Base-by-base conservation (phyloP, 139 green algal species). In the Pycnococcus provasolii region DNA sequence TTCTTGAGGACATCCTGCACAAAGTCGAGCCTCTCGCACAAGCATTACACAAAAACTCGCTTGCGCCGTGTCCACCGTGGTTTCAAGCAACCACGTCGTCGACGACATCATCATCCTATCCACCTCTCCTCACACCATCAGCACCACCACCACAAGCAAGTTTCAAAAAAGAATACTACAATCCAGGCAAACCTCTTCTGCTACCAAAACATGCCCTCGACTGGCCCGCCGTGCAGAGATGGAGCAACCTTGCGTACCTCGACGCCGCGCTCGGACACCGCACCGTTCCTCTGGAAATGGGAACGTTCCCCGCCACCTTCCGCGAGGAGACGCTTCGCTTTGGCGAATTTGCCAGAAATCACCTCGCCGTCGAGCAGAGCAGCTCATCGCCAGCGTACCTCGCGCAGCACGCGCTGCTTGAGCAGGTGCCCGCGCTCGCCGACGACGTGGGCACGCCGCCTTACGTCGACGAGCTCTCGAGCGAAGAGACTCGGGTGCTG, bases 351-450 rank as follows among this genome's bases (percentile, higher is more conserved):
- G 42, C 62, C 39, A 42, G 45, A 8, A 42, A 62, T 45, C 40
- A 64, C 39, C 40, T 71, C 1, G 41, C 37, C 58, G 42, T 50
- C 26, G 41, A 48, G 6, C 5, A 48, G 40, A 9, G 58, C 5
- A 44, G 43, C 2, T 42, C 39, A 39, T 4, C 15, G 39, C 7
- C 1, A 58, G 65, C 59, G 40, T 78, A 78, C 55, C 13, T 78
- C 41, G 72, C 72, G 53, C 72, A 78, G 53, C 72, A 78, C 42
- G 47, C 37, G 8, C 64, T 78, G 1, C 42, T 78, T 0, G 72
- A 78, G 6, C 72, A 78, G 53, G n/a, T 78, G 3, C 51, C 43
- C 9, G 3, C 6, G 13, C 52, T 78, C 6, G 15, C 50, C 2
- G 42, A 43, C 7, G 72, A 78, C 58, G 53, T 78, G 37, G 46